phyloP scores from a whole-genome alignment of 495 filamentous ascomycete species.

The Filosporella fistucella region DNA sequence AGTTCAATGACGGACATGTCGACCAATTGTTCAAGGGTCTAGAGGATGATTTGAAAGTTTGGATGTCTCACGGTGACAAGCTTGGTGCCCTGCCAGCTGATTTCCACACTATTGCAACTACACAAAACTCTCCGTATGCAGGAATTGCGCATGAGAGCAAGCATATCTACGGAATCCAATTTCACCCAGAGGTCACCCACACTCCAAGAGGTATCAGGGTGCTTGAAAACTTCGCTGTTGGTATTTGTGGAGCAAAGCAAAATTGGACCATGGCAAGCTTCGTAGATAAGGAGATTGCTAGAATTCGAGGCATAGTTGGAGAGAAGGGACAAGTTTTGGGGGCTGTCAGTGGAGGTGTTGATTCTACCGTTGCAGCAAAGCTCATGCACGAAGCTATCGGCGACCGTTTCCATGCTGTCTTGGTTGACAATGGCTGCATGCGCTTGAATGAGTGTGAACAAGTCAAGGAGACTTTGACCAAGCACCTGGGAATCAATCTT shows the following conservation, averaged over 20 bases:
- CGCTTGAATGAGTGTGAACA: slow-evolving; percentile 76
- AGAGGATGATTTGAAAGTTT: slow-evolving; percentile 62
- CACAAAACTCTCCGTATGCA: slow-evolving; percentile 71
- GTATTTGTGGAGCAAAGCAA: slow-evolving; percentile 67
- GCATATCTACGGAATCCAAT: slow-evolving; percentile 73
- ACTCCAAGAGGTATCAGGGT: slow-evolving; percentile 59
- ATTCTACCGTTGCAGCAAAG: slow-evolving; percentile 84
- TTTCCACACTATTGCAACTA: slow-evolving; percentile 70
- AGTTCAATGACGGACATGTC: slow-evolving; percentile 49
- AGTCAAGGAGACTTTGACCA: slow-evolving; percentile 69
- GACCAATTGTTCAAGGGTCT: slow-evolving; percentile 70
- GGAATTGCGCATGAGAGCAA: slow-evolving; percentile 73
- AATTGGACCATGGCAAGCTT: slow-evolving; percentile 85
- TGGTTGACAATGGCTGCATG: slow-evolving; percentile 87
- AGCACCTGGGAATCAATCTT: slow-evolving; percentile 84
- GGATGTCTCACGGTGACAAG: slow-evolving; percentile 90
- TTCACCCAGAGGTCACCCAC: slow-evolving; percentile 83
- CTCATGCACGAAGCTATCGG: slow-evolving; percentile 83
- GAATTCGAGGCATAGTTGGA: slow-evolving; percentile 76
- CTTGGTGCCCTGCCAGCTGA: slow-evolving; percentile 63
- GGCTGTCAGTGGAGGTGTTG: slow-evolving; percentile 86
- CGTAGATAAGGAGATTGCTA: slow-evolving; percentile 67
- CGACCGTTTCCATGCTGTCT: slow-evolving; percentile 81
- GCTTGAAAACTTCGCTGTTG: slow-evolving; percentile 75
- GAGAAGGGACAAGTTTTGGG: slow-evolving; percentile 77